Evolutionary conservation across 345 rosid genomes (phyloP), one percentile per base, ranked within the genome.

Genomic region (Salix viminalis): DNA sequence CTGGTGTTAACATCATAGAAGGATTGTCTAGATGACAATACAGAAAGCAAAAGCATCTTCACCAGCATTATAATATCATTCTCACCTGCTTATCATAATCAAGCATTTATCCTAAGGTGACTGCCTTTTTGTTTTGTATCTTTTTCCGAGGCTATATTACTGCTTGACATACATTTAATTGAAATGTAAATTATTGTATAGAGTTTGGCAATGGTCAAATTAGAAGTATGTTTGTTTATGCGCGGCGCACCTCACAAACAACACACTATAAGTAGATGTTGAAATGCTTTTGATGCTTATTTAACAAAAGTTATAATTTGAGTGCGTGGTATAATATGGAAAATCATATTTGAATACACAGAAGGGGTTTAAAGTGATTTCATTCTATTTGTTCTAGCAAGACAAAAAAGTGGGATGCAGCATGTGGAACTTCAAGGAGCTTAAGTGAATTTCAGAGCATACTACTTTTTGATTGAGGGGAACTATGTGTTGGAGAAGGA

Each of bases 21-120:
- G 78, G 71, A 60, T 41, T 60, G 24, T 73, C 66, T 56, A 67
- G 76, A 77, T 79, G 73, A 70, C 58, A 65, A 39, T 13, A 48
- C 75, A 32, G 60, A 34, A 30, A 42, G 30, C 70, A 42, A 19
- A 65, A 41, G 76, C 68, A 50, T 50, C 56, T 50, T 50, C 56
- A 50, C 56, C 56, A 50, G 56, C 56, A 50, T 5, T 50, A 50
- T 50, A 13, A 50, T 50, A 2, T 50, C 56, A 50, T 50, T 50
- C 56, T 6, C 56, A 50, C 56, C 56, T 14, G 54, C 54, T 48
- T 14, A 3, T 50, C 21, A 15, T 50, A 50, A 16, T 50, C 56
- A 50, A 16, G 56, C 56, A 16, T 50, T 50, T 16, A 48, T 16
- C 56, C 6, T 14, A 50, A 50, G 56, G 56, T 50, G 21, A 50